Evolutionary conservation across 768 basidiomycete genomes (phyloP).

Genomic region (Phaeotremella skinneri): DNA sequence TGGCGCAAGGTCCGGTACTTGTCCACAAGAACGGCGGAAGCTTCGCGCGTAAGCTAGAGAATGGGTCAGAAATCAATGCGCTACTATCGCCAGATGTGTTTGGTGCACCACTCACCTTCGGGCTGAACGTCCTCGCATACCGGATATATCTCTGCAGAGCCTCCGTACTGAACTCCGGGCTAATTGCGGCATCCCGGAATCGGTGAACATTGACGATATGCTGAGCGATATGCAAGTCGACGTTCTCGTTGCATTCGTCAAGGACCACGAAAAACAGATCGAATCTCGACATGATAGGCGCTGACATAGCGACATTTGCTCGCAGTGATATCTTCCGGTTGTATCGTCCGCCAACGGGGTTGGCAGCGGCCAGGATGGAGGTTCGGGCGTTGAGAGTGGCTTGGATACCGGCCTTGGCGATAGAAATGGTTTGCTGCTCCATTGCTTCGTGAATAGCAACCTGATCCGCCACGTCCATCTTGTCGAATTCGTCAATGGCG

Average conservation of each 20-base stretch:
- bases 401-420: slow-evolving; percentile 98
- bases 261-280: slow-evolving; percentile 97
- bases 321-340: slow-evolving; percentile 88
- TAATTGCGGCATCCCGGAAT: slow-evolving; percentile 88
- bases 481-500: slow-evolving; percentile 99
- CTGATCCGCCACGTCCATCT: slow-evolving; percentile 98
- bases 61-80: slow-evolving; percentile 12
- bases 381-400: slow-evolving; percentile 97
- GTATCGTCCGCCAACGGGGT: slow-evolving; percentile 94
- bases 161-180: slow-evolving; percentile 96
- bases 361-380: slow-evolving; percentile 94
- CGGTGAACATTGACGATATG: slow-evolving; percentile 98
- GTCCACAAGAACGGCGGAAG: slow-evolving; percentile 87
- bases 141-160: slow-evolving; percentile 94
- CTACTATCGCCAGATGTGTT: neutral
- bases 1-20: slow-evolving; percentile 89
- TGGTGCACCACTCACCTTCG: slow-evolving; percentile 64
- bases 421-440: slow-evolving; percentile 99
- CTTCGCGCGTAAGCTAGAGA: slow-evolving; percentile 79
- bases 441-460: slow-evolving; percentile 99
- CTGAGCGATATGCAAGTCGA: slow-evolving; percentile 86
- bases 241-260: slow-evolving; percentile 91
- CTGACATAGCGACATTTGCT: slow-evolving; percentile 93
- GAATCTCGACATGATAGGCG: slow-evolving; percentile 98
- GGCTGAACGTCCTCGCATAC: slow-evolving; percentile 94